Conservation (phyloP, 129 eudicot species). For the Chrysanthemum seticuspe region DNA sequence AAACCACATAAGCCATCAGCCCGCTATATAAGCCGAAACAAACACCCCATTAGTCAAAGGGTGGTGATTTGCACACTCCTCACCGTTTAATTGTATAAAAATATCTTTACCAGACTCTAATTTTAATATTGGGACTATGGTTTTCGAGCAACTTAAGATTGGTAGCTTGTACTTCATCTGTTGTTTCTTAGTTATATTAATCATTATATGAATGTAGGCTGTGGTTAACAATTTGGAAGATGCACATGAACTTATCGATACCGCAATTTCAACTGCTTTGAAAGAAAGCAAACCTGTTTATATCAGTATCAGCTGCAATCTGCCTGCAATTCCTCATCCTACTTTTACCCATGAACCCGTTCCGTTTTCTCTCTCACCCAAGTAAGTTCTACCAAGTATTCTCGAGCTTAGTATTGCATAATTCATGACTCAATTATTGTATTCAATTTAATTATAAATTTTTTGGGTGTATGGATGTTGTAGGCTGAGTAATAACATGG, state of each 20-base stretch:
- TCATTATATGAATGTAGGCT: conserved; percentile 26
- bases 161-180: background rate
- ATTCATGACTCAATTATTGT: background rate
- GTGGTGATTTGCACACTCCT: too few species aligned
- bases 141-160: too few species aligned
- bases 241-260: conserved; percentile 50
- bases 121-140: too few species aligned
- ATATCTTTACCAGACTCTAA: background rate
- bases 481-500: conserved; percentile 66
- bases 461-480: conserved; percentile 7
- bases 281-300: conserved; percentile 54
- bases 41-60: background rate
- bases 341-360: conserved; percentile 64
- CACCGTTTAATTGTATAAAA: background rate
- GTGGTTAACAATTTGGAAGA: conserved; percentile 46
- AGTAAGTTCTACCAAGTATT: conserved; percentile 31
- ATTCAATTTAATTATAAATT: background rate
- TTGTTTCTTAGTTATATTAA: background rate
- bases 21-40: too few species aligned
- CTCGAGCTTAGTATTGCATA: background rate
- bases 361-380: conserved; percentile 58
- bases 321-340: conserved; percentile 71
- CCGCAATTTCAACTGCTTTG: conserved; percentile 43
- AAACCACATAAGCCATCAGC: too few species aligned
- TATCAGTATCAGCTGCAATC: conserved; percentile 62